Evolutionary conservation across 75 land plant genomes (phyloP).

Genomic region (Pinus albicaulis): DNA sequence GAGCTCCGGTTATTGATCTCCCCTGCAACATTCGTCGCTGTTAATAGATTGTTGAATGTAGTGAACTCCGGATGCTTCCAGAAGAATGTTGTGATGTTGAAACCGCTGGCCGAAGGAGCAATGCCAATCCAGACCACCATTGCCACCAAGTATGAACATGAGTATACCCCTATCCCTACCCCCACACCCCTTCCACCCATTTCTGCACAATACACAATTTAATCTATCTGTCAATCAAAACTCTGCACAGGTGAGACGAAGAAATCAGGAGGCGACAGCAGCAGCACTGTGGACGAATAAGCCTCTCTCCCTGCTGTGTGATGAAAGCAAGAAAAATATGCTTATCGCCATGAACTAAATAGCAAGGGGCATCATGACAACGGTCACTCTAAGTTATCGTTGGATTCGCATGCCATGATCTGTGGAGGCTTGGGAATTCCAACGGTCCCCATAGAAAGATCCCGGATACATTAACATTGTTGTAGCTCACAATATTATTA

Average conservation of each 20-base stretch:
- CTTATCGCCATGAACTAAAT: neutral
- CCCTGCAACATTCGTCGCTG: conserved; percentile 36
- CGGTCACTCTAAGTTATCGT: conserved; percentile 14
- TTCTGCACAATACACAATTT: neutral
- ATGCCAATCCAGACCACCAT: neutral
- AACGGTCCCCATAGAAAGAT: no score
- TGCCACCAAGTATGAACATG: neutral
- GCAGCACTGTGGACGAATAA: neutral
- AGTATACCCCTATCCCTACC: neutral
- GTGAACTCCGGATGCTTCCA: conserved; percentile 49
- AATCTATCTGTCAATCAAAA: neutral
- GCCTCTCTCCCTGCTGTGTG: neutral
- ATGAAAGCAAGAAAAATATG: neutral
- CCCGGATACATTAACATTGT: no score
- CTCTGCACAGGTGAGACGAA: no score
- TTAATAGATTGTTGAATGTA: conserved; percentile 50
- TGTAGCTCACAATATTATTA: no score
- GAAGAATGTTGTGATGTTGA: conserved; percentile 43
- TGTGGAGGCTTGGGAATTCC: no score
- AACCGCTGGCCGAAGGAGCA: neutral
- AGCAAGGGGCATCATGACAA: conserved; percentile 11
- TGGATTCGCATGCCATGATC: neutral
- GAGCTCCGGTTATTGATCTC: conserved; percentile 68
- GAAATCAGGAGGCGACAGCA: neutral
- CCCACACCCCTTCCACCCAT: neutral